A percentile compares a stretch with the other conserved stretches of the same genome.
phyloP scores from a whole-genome alignment of 805 yeast species.

The Schwanniomyces vanrijiae region DNA sequence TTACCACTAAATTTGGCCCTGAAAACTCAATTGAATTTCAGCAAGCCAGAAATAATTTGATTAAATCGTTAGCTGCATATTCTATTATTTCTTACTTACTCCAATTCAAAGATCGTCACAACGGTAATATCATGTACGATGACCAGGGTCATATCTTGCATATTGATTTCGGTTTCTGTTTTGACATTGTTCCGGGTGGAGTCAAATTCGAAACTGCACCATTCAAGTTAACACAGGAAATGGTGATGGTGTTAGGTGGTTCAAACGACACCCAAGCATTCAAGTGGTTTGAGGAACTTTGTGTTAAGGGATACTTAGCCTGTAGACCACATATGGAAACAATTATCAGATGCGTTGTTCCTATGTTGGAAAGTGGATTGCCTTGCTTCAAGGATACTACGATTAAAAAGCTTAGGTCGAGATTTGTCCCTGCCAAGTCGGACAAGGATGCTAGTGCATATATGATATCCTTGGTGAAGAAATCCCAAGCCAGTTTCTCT shows the following conservation, averaged over 20 bases:
- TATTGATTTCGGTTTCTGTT: slow-evolving; percentile 97
- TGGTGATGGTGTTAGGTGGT: slow-evolving; percentile 97
- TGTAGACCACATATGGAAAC: slow-evolving; percentile 86
- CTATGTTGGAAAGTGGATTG: slow-evolving; percentile 93
- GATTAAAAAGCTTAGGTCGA: slow-evolving; percentile 66
- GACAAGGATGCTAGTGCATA: slow-evolving; percentile 83
- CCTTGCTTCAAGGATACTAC: slow-evolving; percentile 95
- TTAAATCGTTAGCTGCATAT: slow-evolving; percentile 92
- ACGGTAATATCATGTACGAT: slow-evolving; percentile 97
- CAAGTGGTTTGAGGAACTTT: slow-evolving; percentile 90
- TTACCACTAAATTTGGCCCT: slow-evolving; percentile 90
- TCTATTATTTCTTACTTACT: slow-evolving; percentile 86
- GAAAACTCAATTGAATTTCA: slow-evolving; percentile 89
- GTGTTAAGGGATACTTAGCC: slow-evolving; percentile 88
- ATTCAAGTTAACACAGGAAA: slow-evolving; percentile 91
- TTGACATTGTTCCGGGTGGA: slow-evolving; percentile 98
- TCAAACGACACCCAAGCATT: slow-evolving; percentile 79
- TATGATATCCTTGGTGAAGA: slow-evolving; percentile 73
- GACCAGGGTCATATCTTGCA: slow-evolving; percentile 93
- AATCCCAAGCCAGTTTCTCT: slow-evolving; percentile 81
- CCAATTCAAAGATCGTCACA: slow-evolving; percentile 96
- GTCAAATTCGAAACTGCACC: slow-evolving; percentile 98
- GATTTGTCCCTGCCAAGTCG: slow-evolving; percentile 79
- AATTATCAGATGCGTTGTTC: slow-evolving; percentile 79
- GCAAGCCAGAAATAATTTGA: slow-evolving; percentile 86